These are phyloP conservation scores for Litsea cubeba DNA, from an alignment of 164 flowering plant species.

Conservation along the genomic window DNA sequence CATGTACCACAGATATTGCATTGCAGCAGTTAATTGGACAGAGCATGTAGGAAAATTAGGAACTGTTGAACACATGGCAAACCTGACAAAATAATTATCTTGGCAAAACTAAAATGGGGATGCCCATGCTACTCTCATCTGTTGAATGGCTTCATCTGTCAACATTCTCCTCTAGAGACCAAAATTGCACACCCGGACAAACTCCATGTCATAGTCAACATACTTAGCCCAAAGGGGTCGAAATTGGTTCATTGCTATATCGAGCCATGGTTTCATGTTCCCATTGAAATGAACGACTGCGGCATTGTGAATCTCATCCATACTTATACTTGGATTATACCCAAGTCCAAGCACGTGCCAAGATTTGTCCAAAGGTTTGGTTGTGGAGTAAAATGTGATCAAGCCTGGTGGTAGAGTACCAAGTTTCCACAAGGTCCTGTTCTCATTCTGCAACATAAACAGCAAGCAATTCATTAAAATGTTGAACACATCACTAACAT, in stretches of 20 bases:
- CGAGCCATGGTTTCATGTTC: constrained; percentile 26
- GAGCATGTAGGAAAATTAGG: neutral
- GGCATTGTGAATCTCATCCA: constrained; percentile 25
- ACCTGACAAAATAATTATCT: neutral
- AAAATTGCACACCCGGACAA: constrained; percentile 19
- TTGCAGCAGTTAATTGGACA: neutral
- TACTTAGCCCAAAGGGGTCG: constrained; percentile 27
- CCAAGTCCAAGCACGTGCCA: constrained; percentile 32
- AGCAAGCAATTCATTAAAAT: neutral
- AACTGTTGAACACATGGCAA: neutral
- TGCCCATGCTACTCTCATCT: neutral
- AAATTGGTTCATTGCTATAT: constrained; percentile 26
- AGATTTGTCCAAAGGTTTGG: constrained; percentile 27
- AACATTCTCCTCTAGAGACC: constrained; percentile 5
- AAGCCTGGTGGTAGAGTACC: constrained; percentile 21
- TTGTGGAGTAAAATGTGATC: constrained; percentile 29
- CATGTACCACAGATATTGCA: neutral
- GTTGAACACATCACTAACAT: neutral
- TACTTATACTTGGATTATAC: constrained; percentile 28
- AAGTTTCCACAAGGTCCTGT: constrained; percentile 19
- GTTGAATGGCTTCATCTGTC: neutral
- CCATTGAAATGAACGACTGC: constrained; percentile 27
- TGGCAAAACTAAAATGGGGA: neutral
- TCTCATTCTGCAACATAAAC: constrained; percentile 9
- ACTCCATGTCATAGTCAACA: constrained; percentile 19